Evolutionary conservation across 164 flowering plant genomes (phyloP).

Genomic region (Vitis rotundifolia): DNA sequence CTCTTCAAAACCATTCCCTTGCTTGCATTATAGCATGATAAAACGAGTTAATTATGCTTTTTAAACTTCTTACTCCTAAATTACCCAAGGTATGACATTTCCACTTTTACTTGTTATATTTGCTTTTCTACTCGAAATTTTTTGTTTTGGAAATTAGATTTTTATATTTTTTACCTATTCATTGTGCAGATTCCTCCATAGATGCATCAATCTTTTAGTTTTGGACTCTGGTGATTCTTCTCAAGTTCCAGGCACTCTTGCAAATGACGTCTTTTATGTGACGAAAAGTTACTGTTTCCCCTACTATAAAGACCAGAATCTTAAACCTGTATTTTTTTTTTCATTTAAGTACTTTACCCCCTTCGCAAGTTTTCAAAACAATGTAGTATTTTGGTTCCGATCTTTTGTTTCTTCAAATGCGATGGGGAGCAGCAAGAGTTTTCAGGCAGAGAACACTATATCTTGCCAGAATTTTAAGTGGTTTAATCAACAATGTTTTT

Average conservation of each 20-base stretch:
- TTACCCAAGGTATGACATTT: constrained; percentile 2
- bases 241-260: constrained; percentile 48
- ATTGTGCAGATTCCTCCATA: constrained; percentile 53
- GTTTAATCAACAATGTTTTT: constrained; percentile 1
- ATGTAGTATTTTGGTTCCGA: constrained; percentile 14
- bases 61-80: not conserved
- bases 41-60: not conserved
- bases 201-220: constrained; percentile 48
- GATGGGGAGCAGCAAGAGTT: constrained; percentile 16
- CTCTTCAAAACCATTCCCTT: not conserved
- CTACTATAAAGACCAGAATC: constrained; percentile 30
- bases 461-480: constrained; percentile 3
- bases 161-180: constrained; percentile 34
- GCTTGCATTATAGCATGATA: not conserved
- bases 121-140: constrained; percentile 2
- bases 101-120: constrained; percentile 1
- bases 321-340: constrained; percentile 33
- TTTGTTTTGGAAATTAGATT: constrained; percentile 24
- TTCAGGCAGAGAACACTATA: constrained; percentile 12
- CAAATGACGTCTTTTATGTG: constrained; percentile 42
- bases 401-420: constrained; percentile 14
- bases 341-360: constrained; percentile 5
- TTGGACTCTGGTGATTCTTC: constrained; percentile 61
- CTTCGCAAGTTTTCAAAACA: constrained; percentile 18
- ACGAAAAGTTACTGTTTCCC: constrained; percentile 28